Evolutionary conservation across 1,139 yeast species (phyloP), one percentile per base, ranked within the genome.

Genomic region (Yamadazyma friedrichii): DNA sequence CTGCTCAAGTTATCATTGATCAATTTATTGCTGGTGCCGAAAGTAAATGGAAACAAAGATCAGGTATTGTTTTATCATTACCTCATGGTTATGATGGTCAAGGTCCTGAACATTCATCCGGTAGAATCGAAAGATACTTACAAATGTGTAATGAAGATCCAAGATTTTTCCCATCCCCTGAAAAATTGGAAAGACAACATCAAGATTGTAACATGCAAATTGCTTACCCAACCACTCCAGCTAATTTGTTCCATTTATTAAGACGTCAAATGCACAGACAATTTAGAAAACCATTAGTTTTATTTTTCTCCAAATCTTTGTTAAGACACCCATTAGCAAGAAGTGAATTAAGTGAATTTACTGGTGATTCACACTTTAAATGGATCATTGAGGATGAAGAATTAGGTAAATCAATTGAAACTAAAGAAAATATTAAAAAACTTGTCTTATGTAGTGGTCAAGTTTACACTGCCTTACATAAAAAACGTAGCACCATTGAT

Each of bases 81-180:
- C 99, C 99, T 47, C 99, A 94, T 65, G 99, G 99, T 73, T 94
- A 91, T 65, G 99, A 94, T 67, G 99, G 99, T 54, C 98, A 93
- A 76, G 99, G 99, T 59, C 98, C 98, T 53, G 99, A 94, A 74
- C 99, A 94, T 71, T 93, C 98, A 29, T 88, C 96, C 47, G 98
- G 96, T 59, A 85, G 98, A 78, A 73, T 94, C 46, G 99, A 94
- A 75, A 84, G 99, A 75, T 94, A 89, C 74, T 79, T 94, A 67
- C 96, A 88, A 74, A 72, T 94, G 62, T 85, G 96, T 64, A 93
- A 91, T 64, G 99, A 94, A 73, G 98, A 94, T 65, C 91, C 88
- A 57, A 85, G 98, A 71, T 70, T 64, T 58, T 94, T 88, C 95
- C 99, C 98, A 63, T 66, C 88, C 36, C 81, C 77, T 46, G 93